These are phyloP conservation scores for Schoenoplectus triqueter DNA, from an alignment of 202 grass and related monocot genomes.

Conservation along the genomic window DNA sequence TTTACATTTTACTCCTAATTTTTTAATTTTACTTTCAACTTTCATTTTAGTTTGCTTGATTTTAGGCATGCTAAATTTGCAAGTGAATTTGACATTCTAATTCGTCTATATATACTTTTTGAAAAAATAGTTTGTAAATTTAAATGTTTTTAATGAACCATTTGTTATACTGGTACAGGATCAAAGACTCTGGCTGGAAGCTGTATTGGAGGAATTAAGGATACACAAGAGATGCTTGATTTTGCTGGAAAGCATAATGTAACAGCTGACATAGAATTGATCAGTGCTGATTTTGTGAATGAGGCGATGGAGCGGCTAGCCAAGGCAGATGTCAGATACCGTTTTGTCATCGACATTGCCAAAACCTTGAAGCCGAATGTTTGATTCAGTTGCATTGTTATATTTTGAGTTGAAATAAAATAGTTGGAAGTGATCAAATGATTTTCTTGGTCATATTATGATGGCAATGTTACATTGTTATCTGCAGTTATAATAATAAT, in stretches of 20 bases:
- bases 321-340: constrained; percentile 63
- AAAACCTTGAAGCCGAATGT: constrained; percentile 50
- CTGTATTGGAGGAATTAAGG: constrained; percentile 63
- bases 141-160: background rate
- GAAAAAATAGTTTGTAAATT: background rate
- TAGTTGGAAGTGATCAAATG: background rate
- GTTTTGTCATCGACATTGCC: constrained; percentile 78
- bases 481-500: background rate
- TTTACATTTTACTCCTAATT: background rate
- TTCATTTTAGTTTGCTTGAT: background rate
- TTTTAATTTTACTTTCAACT: no score
- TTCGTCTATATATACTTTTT: background rate
- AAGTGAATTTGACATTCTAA: background rate
- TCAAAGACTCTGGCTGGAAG: constrained; percentile 66
- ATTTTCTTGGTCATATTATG: background rate
- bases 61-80: background rate
- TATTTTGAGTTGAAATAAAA: background rate
- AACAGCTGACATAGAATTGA: constrained; percentile 68
- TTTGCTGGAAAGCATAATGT: constrained; percentile 70
- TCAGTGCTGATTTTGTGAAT: constrained; percentile 61
- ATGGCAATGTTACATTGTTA: constrained; percentile 4
- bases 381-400: constrained; percentile 23
- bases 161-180: constrained; percentile 19
- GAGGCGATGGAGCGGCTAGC: constrained; percentile 58
- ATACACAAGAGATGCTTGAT: constrained; percentile 87